phyloP scores from a whole-genome alignment of 1,284 basidiomycete genomes.

The Trametes versicolor region DNA sequence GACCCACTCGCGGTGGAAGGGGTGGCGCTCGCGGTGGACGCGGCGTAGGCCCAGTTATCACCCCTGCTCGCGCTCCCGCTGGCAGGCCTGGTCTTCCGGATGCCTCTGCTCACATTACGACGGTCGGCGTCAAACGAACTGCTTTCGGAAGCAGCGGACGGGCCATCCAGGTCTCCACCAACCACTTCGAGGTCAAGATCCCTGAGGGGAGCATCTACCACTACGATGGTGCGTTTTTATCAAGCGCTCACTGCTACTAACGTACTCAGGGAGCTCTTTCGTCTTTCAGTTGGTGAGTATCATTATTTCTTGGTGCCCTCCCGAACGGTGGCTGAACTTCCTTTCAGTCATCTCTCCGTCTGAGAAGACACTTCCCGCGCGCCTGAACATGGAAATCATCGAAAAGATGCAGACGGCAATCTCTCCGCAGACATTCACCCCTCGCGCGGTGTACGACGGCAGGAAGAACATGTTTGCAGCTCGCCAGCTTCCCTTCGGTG shows the following conservation, averaged over 20 bases:
- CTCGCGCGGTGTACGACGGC: slow-evolving; percentile 77
- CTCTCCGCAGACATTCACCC: slow-evolving; percentile 69
- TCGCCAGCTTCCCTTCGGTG: slow-evolving; percentile 64
- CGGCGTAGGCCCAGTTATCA: slow-evolving; percentile 29
- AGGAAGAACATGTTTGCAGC: slow-evolving; percentile 79
- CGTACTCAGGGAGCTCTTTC: background rate
- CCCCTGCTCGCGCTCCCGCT: slow-evolving; percentile 32
- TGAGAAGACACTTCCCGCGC: slow-evolving; percentile 71
- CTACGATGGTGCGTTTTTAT: slow-evolving; percentile 69
- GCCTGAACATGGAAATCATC: slow-evolving; percentile 75
- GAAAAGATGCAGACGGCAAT: slow-evolving; percentile 62
- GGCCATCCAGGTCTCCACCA: slow-evolving; percentile 63
- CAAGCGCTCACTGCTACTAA: slow-evolving; percentile 2
- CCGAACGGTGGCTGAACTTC: slow-evolving; percentile 12
- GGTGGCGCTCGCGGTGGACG: slow-evolving; percentile 34
- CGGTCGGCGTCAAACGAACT: slow-evolving; percentile 72
- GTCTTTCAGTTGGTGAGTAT: slow-evolving; percentile 63
- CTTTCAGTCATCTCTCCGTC: slow-evolving; percentile 65
- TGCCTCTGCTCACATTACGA: slow-evolving; percentile 54
- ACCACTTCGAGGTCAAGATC: slow-evolving; percentile 69
- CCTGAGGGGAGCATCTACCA: slow-evolving; percentile 73
- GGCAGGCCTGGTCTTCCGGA: slow-evolving; percentile 32
- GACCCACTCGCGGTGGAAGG: slow-evolving; percentile 26
- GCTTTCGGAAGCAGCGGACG: slow-evolving; percentile 67
- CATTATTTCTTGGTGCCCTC: background rate